phyloP scores from a whole-genome alignment of 2,329 filamentous ascomycete genomes.

The Dactylellina drechsleri region DNA sequence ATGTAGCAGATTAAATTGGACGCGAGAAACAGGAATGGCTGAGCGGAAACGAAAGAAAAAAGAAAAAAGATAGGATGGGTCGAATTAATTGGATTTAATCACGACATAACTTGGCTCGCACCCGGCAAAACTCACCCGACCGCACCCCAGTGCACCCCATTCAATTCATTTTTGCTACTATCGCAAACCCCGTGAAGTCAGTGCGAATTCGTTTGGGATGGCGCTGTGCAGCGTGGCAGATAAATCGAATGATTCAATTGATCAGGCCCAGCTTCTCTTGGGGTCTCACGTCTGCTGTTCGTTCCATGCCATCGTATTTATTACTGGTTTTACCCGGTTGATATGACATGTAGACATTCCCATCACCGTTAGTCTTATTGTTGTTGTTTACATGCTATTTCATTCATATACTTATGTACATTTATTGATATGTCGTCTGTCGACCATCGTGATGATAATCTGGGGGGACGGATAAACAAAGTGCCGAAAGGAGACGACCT shows the following conservation, averaged over 20 bases:
- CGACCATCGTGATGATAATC: too few species aligned
- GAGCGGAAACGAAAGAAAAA: constrained; percentile 1
- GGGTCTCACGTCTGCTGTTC: too few species aligned
- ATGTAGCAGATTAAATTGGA: constrained; percentile 3
- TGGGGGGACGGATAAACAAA: constrained; percentile 16
- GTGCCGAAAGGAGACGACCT: constrained; percentile 25
- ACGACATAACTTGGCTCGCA: background rate
- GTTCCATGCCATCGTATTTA: too few species aligned
- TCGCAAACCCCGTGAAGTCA: constrained; percentile 1
- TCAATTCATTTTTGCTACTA: too few species aligned
- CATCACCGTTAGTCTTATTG: too few species aligned
- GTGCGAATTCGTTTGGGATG: background rate
- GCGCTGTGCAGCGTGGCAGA: background rate
- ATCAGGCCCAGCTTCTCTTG: too few species aligned
- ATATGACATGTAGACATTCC: too few species aligned
- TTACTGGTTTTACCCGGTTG: too few species aligned
- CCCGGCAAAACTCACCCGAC: constrained; percentile 4
- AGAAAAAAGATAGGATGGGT: background rate
- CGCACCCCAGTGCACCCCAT: background rate
- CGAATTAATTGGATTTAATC: background rate
- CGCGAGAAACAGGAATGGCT: constrained; percentile 9
- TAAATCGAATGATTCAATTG: background rate
- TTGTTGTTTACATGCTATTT: background rate
- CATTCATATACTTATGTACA: background rate
- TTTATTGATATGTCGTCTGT: background rate